These are phyloP conservation scores for Phytophthora podocarpi DNA, from an alignment of 352 stramenopile species.

Conservation along the genomic window DNA sequence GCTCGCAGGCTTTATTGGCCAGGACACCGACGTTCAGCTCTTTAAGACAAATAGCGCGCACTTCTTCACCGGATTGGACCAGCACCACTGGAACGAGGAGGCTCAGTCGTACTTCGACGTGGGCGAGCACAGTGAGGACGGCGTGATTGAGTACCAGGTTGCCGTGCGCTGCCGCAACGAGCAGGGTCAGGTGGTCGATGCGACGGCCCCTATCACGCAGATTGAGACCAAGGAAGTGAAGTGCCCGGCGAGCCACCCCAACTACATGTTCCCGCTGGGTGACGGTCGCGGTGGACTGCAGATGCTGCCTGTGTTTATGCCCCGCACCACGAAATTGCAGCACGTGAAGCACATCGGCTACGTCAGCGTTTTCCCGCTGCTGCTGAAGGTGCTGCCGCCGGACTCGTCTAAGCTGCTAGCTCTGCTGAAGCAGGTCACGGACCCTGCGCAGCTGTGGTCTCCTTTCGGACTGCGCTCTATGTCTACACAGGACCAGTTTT, in stretches of 20 bases:
- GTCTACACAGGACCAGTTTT: slow-evolving; percentile 85
- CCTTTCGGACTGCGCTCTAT: slow-evolving; percentile 88
- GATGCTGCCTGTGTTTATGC: slow-evolving; percentile 73
- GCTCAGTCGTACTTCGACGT: slow-evolving; percentile 80
- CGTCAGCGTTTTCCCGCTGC: slow-evolving; percentile 87
- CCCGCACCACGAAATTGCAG: slow-evolving; percentile 60
- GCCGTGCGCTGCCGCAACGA: slow-evolving; percentile 72
- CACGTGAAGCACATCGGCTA: slow-evolving; percentile 89
- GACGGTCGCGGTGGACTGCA: slow-evolving; percentile 81
- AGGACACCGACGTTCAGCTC: slow-evolving; percentile 26
- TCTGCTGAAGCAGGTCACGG: slow-evolving; percentile 61
- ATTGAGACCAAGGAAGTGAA: slow-evolving; percentile 40
- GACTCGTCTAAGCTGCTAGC: slow-evolving; percentile 70
- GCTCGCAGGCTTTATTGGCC: slow-evolving; percentile 44
- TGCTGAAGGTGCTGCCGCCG: slow-evolving; percentile 71
- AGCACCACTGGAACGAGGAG: slow-evolving; percentile 76
- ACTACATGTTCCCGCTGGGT: slow-evolving; percentile 78
- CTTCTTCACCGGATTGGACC: slow-evolving; percentile 54
- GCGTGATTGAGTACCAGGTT: slow-evolving; percentile 67
- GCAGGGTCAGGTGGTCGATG: slow-evolving; percentile 45
- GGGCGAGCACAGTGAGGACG: slow-evolving; percentile 78
- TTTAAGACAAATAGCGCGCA: slow-evolving; percentile 41
- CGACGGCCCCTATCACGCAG: slow-evolving; percentile 39
- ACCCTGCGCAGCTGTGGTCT: slow-evolving; percentile 76
- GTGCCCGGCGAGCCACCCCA: slow-evolving; percentile 67